Conservation (phyloP, 192 early-diverging fungal genomes). For the Backusella luteola region DNA sequence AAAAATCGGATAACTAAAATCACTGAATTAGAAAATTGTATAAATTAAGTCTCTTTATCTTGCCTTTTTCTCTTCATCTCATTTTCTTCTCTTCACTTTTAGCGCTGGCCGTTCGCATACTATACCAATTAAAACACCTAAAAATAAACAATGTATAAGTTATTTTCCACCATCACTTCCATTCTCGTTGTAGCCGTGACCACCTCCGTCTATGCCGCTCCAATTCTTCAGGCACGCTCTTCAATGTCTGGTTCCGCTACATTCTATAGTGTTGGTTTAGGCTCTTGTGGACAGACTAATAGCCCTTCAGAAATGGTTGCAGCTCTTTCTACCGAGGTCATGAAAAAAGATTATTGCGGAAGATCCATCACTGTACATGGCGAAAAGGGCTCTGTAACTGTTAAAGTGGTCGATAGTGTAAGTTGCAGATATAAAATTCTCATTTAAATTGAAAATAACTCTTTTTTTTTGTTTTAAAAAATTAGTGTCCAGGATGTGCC, state of each 20-base stretch:
- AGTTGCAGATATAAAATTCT: background rate
- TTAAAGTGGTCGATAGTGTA: constrained; percentile 34
- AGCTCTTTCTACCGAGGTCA: constrained; percentile 21
- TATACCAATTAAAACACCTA: background rate
- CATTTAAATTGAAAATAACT: background rate
- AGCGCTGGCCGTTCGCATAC: background rate
- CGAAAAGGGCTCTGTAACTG: constrained; percentile 32
- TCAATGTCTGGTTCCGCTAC: constrained; percentile 25
- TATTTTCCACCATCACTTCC: background rate
- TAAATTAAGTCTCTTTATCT: background rate
- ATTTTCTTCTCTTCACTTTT: background rate
- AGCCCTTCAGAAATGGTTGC: constrained; percentile 24
- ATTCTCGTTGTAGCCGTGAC: background rate
- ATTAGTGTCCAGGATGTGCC: constrained; percentile 42
- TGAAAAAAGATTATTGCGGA: constrained; percentile 34
- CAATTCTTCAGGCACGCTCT: background rate
- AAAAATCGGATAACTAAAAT: background rate
- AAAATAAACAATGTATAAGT: background rate
- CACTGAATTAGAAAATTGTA: background rate
- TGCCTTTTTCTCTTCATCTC: background rate
- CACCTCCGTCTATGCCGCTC: background rate
- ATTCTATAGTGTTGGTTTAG: constrained; percentile 26
- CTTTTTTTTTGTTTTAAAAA: background rate
- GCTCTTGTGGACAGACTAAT: constrained; percentile 31
- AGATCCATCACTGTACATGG: constrained; percentile 27